Base-by-base conservation (phyloP, 2,329 filamentous ascomycete species). In the Paraphoma chrysanthemicola region DNA sequence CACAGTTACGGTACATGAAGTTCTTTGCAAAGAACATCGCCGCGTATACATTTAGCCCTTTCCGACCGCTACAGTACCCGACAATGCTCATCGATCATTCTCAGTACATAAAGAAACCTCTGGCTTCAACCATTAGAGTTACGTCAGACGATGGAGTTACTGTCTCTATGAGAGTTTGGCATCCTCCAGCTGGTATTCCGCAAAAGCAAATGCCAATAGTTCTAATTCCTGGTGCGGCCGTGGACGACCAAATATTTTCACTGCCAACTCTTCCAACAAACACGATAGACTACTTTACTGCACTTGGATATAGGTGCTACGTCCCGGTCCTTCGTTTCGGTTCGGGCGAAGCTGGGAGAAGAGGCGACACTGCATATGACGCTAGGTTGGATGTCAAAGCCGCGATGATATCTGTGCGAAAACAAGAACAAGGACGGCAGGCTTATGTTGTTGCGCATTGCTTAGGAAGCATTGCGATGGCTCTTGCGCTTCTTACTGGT, bases 211-310 rank as follows among this genome's bases (percentile, higher is more conserved):
- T 33, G n/a, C 80, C 66, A 57, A 74, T 89, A 6, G 81, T 89
- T 57, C 82, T 89, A 79, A 80, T 89, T 44, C 86, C 86, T 0
- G 87, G 87, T 17, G 86, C 86, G 0, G 80, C 84, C 1, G 86
- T 89, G 1, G 85, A 88, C 68, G 84, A 89, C 62, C 83, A 86
- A 59, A 87, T 89, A 51, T 89, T 80, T 59, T 82, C 86, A 0
- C 78, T 88, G 29, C 86, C 86, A 1, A 89, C 86, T 2, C 87
- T 89, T 52, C 80, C 81, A n/a, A 83, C 82, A 60, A 88, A 89
- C 68, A 81, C 85, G 0, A 81, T 89, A 59, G 86, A 88, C 67
- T 88, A 88, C 74, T 85, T 89, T 69, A 84, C 81, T 2, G 77
- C 81, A 1, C 83, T 82, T 0, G 87, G 87, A 8, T 88, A 89